phyloP scores from a whole-genome alignment of 345 rosid genomes.

The Acer campestre region DNA sequence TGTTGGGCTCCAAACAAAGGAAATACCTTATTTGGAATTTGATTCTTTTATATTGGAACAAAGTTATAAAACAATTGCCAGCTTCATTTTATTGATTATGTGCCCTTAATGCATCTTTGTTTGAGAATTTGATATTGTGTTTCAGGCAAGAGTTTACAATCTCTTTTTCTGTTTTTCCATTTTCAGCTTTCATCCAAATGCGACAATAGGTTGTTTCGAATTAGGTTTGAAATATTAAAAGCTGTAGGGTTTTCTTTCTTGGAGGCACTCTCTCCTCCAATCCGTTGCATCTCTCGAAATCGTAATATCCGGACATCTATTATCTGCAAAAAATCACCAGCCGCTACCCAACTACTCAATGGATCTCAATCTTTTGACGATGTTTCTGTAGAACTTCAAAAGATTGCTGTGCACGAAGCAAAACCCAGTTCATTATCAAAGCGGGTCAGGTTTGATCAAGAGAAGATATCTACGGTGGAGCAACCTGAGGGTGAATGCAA shows the following conservation, averaged over 20 bases:
- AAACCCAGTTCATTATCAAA: conserved; percentile 59
- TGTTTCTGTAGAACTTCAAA: conserved; percentile 39
- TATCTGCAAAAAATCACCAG: conserved; percentile 50
- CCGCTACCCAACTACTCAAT: conserved; percentile 32
- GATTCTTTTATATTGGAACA: not conserved
- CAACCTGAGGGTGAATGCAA: conserved; percentile 54
- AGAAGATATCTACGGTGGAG: conserved; percentile 38
- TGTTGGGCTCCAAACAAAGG: too few species aligned
- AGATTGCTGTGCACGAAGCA: conserved; percentile 44
- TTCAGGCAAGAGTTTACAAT: not conserved
- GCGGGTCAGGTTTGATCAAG: conserved; percentile 59
- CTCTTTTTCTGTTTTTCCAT: conserved; percentile 17
- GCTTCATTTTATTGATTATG: not conserved
- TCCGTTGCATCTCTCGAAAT: conserved; percentile 67
- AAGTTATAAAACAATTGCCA: not conserved
- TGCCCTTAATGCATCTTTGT: not conserved
- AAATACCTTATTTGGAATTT: not conserved
- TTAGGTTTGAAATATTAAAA: conserved; percentile 59
- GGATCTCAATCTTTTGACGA: conserved; percentile 43
- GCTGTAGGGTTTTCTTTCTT: conserved; percentile 67
- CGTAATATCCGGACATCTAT: conserved; percentile 43
- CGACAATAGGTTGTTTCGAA: conserved; percentile 70
- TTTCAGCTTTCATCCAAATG: conserved; percentile 80
- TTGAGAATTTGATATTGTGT: not conserved
- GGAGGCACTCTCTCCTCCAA: conserved; percentile 60